Percentiles rank a stretch among this genome's conserved stretches.
These are phyloP conservation scores for Gliomastix tumulicola DNA, from an alignment of 2,329 filamentous ascomycete species.

Conservation along the genomic window DNA sequence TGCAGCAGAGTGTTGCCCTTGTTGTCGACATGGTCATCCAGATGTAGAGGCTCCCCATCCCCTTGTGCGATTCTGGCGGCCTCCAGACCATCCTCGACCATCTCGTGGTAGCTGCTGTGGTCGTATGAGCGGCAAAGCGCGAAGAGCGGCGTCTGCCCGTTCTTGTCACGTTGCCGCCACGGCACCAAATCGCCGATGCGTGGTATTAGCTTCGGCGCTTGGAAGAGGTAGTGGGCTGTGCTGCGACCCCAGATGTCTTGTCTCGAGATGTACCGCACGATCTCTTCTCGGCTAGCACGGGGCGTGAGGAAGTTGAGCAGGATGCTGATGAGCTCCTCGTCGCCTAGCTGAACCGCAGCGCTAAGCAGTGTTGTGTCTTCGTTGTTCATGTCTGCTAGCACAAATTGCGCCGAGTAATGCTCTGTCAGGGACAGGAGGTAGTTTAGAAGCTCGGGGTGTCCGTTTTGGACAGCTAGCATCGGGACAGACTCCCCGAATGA, in stretches of 20 bases:
- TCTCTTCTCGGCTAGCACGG: constrained; percentile 43
- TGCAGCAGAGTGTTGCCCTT: constrained; percentile 96
- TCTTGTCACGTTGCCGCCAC: constrained; percentile 89
- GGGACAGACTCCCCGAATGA: constrained; percentile 72
- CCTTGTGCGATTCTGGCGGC: constrained; percentile 68
- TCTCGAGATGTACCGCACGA: constrained; percentile 62
- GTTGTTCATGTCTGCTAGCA: constrained; percentile 81
- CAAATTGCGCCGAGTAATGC: constrained; percentile 63
- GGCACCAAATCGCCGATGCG: constrained; percentile 72
- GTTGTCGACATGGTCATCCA: constrained; percentile 86
- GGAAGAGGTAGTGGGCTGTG: constrained; percentile 92
- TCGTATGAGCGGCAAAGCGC: constrained; percentile 94
- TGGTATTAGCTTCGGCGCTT: constrained; percentile 73
- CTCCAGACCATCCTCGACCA: constrained; percentile 78
- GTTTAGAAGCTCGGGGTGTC: constrained; percentile 62
- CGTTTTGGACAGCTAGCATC: constrained; percentile 78
- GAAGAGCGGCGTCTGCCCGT: constrained; percentile 96
- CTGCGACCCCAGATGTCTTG: constrained; percentile 85
- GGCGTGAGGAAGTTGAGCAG: constrained; percentile 65
- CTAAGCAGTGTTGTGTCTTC: constrained; percentile 86
- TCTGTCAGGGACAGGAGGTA: constrained; percentile 74
- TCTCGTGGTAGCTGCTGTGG: constrained; percentile 74
- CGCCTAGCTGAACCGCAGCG: constrained; percentile 80
- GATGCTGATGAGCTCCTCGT: constrained; percentile 66
- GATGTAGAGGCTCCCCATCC: constrained; percentile 72